These are phyloP conservation scores for Echeveria elegans DNA, from an alignment of 164 flowering plant species.

Conservation along the genomic window DNA sequence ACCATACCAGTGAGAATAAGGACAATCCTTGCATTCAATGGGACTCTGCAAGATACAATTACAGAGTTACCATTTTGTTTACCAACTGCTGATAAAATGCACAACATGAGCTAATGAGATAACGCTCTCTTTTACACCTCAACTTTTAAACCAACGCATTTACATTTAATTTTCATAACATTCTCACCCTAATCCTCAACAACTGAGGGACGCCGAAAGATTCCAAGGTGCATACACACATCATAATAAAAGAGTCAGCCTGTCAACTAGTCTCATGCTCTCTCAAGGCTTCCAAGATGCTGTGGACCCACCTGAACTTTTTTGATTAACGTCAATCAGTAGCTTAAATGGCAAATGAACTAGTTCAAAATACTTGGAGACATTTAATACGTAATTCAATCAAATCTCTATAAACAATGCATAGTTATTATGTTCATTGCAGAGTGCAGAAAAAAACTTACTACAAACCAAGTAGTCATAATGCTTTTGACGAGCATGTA, in stretches of 20 bases:
- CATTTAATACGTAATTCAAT: background rate
- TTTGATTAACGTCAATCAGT: conserved; percentile 4
- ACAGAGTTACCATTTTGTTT: background rate
- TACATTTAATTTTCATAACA: background rate
- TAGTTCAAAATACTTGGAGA: background rate
- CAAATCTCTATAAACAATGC: background rate
- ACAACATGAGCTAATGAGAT: background rate
- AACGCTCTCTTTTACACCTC: background rate
- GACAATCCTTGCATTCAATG: background rate
- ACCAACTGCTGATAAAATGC: background rate
- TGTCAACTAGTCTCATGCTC: conserved; percentile 26
- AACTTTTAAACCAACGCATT: no score
- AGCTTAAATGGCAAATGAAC: background rate
- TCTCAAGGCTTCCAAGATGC: conserved; percentile 70
- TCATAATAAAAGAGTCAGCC: no score
- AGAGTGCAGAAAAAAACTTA: background rate
- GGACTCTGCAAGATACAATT: background rate
- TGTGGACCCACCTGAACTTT: conserved; percentile 64
- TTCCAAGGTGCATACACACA: background rate
- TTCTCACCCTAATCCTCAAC: background rate
- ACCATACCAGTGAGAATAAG: no score
- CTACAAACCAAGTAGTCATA: background rate
- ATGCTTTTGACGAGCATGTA: background rate
- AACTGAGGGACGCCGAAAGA: background rate
- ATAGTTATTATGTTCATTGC: background rate